phyloP scores from a whole-genome alignment of 371 early-diverging fungal species.

The Nematocida sp. region DNA sequence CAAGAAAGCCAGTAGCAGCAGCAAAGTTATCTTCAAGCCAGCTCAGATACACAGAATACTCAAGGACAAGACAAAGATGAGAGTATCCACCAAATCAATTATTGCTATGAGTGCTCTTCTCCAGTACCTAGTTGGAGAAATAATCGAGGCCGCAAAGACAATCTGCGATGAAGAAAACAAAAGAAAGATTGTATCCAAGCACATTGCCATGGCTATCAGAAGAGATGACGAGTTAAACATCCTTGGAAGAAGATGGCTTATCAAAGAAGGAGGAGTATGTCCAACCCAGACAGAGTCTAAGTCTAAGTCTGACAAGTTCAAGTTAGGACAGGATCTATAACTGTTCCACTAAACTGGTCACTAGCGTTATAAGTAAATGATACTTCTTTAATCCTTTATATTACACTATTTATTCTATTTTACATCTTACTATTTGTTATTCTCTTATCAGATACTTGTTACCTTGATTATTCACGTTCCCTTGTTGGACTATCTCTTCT shows the following conservation, averaged over 20 bases:
- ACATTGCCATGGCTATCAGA: conserved; percentile 61
- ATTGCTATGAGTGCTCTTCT: conserved; percentile 57
- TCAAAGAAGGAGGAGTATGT: conserved; percentile 61
- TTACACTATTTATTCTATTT: no score
- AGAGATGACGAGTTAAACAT: conserved; percentile 62
- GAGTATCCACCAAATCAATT: conserved; percentile 61
- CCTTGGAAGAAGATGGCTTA: conserved; percentile 59
- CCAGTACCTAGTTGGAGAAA: conserved; percentile 61
- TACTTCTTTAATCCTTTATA: no score
- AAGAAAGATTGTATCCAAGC: conserved; percentile 65
- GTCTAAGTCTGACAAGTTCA: conserved; percentile 18
- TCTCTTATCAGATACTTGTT: neutral
- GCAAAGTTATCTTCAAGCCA: conserved; percentile 54
- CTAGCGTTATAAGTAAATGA: no score
- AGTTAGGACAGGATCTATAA: conserved; percentile 32
- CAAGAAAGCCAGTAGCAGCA: conserved; percentile 43
- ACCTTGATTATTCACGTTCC: neutral
- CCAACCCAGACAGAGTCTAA: conserved; percentile 37
- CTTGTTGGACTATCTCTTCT: neutral
- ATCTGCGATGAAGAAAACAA: conserved; percentile 62
- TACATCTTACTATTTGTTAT: neutral
- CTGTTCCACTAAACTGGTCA: neutral
- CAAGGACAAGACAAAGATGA: conserved; percentile 59
- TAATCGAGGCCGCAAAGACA: conserved; percentile 62
- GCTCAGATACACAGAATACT: conserved; percentile 63